Base-by-base conservation (phyloP, 371 early-diverging fungal genomes). In the Haplosporangium sp. region DNA sequence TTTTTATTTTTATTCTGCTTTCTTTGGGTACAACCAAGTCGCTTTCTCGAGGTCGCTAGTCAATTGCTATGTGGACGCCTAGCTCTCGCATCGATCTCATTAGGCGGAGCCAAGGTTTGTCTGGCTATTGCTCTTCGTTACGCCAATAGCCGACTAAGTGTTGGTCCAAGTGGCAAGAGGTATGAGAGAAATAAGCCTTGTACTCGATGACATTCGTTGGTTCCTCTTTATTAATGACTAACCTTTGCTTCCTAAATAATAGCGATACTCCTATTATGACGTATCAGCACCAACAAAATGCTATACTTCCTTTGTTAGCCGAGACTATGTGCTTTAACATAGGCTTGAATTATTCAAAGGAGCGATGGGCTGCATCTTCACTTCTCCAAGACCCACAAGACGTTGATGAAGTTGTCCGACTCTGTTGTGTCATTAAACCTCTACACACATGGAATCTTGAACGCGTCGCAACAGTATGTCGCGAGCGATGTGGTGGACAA, bases 361-460 rank as follows among this genome's bases (percentile, higher is more conserved):
- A 82, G 42, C 72, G 86, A 20, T 93, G 93, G 93, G 77, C 84
- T 39, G 82, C 71, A 27, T 78, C 76, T 4, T 71, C 76, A 19
- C 47, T 77, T 42, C 71, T 77, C 61, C 48, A 86, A 67, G 82
- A 85, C 45, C 83, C 84, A 15, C 60, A 57, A 3, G 87, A 88
- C 67, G 85, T 82, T 37, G 83, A 84, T 1, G 91, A 92, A 72
- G 86, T 92, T 38, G 86, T 92, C 45, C 86, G 92, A 34, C 85
- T 92, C 27, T 91, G 90, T 83, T 92, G 93, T 63, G 91, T 91
- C 11, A 92, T 94, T 82, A 94, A 94, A 82, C 92, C 93, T 9
- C 75, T 93, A 17, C 83, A 91, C 3, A 89, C 89, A 61, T 92
- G 94, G 94, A 89, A 92, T 76, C 74, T 76, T 69, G 92, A 93